phyloP scores from a whole-genome alignment of 2,329 filamentous ascomycete species.

The Didymella pomorum region DNA sequence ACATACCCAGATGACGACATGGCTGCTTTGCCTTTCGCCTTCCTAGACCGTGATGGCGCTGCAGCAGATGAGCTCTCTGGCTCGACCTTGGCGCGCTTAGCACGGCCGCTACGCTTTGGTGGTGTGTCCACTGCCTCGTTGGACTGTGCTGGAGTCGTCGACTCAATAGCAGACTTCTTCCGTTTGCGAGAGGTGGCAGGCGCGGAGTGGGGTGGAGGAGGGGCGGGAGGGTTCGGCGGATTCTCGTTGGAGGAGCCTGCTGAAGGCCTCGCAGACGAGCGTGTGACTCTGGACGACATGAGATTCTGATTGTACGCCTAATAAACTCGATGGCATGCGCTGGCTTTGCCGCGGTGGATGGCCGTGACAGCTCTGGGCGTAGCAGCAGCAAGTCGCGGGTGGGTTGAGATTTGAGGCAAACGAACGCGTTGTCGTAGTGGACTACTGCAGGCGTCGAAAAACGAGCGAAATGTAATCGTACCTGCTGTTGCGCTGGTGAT shows the following conservation, averaged over 20 bases:
- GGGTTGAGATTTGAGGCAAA: conserved; percentile 22
- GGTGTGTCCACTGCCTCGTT: conserved; percentile 48
- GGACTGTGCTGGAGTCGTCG: conserved; percentile 57
- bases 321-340: conserved; percentile 39
- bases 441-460: conserved; percentile 24
- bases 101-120: conserved; percentile 47
- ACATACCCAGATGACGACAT: conserved; percentile 78
- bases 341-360: conserved; percentile 39
- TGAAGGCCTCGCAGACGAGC: conserved; percentile 91
- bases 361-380: conserved; percentile 41
- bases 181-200: conserved; percentile 73
- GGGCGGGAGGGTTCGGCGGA: conserved; percentile 52
- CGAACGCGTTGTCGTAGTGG: conserved; percentile 12
- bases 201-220: conserved; percentile 54
- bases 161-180: conserved; percentile 66
- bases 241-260: conserved; percentile 62
- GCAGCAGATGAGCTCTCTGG: conserved; percentile 55
- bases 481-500: conserved; percentile 34
- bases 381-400: conserved; percentile 33
- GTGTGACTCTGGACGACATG: conserved; percentile 97
- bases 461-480: conserved; percentile 33
- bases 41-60: conserved; percentile 56
- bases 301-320: conserved; percentile 61
- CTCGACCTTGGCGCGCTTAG: conserved; percentile 71
- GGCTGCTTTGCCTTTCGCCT: conserved; percentile 66